phyloP scores from a whole-genome alignment of 768 basidiomycete species.

The Suillus bovinus region DNA sequence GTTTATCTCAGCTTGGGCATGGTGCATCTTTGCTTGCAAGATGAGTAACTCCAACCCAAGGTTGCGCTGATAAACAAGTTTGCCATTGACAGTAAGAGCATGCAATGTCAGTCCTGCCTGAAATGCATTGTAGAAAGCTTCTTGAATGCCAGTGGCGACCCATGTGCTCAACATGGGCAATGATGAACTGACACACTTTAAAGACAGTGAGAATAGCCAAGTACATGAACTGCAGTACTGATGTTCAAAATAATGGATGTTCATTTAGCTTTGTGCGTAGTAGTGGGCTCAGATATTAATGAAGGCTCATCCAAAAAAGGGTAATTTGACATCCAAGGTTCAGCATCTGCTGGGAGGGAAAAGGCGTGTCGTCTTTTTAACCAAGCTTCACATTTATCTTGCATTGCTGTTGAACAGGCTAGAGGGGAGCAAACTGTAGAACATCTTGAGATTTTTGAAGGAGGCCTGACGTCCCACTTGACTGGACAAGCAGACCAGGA shows the following conservation, averaged over 20 bases:
- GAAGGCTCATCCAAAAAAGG: not conserved
- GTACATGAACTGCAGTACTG: not conserved
- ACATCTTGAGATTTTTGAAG: not conserved
- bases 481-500: not conserved
- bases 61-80: not conserved
- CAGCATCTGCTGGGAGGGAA: not conserved
- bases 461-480: not conserved
- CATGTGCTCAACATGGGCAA: not conserved
- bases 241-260: not conserved
- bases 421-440: not conserved
- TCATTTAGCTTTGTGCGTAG: not conserved
- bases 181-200: not conserved
- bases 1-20: not conserved
- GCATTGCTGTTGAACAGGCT: not conserved
- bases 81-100: not conserved
- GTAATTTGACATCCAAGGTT: not conserved
- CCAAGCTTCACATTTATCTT: not conserved
- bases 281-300: not conserved
- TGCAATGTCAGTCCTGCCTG: not conserved
- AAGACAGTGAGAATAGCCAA: not conserved
- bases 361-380: not conserved
- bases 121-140: not conserved
- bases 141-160: not conserved
- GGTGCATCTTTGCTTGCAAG: not conserved
- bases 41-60: too few relatives aligned